Evolutionary conservation across 768 basidiomycete species (phyloP).

Genomic region (Hygrocybe coccinea): DNA sequence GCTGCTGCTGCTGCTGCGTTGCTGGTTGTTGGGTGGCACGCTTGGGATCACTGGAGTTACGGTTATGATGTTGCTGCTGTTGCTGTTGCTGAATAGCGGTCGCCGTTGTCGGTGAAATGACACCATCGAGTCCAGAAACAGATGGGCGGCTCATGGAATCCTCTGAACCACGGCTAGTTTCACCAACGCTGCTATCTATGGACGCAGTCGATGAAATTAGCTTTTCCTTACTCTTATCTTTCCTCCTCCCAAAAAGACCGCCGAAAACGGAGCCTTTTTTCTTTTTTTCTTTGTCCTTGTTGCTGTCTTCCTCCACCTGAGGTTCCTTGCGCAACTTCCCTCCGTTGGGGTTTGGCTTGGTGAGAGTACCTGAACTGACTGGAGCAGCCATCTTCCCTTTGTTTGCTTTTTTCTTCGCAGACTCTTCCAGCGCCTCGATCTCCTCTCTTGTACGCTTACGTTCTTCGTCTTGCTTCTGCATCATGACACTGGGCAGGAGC

Average conservation of each 20-base stretch:
- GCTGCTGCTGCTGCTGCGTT: no score
- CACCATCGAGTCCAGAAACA: constrained; percentile 24
- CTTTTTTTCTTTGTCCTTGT: constrained; percentile 51
- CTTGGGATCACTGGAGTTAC: constrained; percentile 28
- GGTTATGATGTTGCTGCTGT: constrained; percentile 30
- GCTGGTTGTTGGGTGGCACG: constrained; percentile 20
- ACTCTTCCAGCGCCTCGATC: constrained; percentile 40
- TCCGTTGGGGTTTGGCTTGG: constrained; percentile 22
- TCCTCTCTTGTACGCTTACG: constrained; percentile 52
- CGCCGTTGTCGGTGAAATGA: constrained; percentile 50
- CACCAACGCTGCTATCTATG: constrained; percentile 37
- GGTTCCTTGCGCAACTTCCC: constrained; percentile 45
- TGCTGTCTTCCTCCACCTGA: constrained; percentile 32
- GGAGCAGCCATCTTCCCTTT: constrained; percentile 46
- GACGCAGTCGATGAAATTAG: constrained; percentile 40
- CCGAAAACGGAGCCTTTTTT: constrained; percentile 72
- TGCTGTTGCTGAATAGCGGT: constrained; percentile 59
- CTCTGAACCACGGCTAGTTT: constrained; percentile 45
- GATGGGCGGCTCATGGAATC: constrained; percentile 53
- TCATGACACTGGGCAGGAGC: constrained; percentile 35
- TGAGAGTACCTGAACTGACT: constrained; percentile 39
- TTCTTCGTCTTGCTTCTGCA: constrained; percentile 49
- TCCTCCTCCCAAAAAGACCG: constrained; percentile 70
- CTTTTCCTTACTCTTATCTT: constrained; percentile 63
- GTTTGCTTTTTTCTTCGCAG: constrained; percentile 44